Base-by-base conservation (phyloP, 1,284 basidiomycete genomes). In the Neolentinus lepideus region DNA sequence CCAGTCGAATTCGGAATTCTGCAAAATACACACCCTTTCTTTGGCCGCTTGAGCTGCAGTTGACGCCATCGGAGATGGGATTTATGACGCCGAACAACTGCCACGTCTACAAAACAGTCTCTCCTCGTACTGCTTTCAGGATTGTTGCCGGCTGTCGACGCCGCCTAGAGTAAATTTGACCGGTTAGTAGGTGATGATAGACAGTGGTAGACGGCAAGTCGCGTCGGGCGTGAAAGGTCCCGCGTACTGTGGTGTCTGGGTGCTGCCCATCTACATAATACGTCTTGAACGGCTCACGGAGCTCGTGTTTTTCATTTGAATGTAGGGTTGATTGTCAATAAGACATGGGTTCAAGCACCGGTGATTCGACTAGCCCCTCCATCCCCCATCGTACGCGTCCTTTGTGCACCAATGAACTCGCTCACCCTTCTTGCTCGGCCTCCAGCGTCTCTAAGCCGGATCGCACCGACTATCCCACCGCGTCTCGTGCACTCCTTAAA, bases 401-500 rank as follows among this genome's bases (percentile, higher is more conserved):
- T 51, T 59, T 52, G 47, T 19, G 1, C 24, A 43, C 36, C 25
- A 14, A 52, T 51, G 52, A 19, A 35, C 22, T 45, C 11, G 21
- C 38, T 27, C 24, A 26, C 11, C 4, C 36, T 63, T 65, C 62
- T 36, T 24, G 55, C 53, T 35, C 47, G 16, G 27, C 61, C 59
- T 58, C 45, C 67, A 83, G 84, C 81, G 1, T 85, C 84, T 51
- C 74, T 86, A 48, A 81, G 80, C 64, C 81, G 79, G 54, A 68
- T 26, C 12, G 79, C 47, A 69, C 79, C 22, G 14, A 46, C 46
- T 66, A 67, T 27, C 57, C 68, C 57, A 59, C 84, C 83, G 1
- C 64, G 67, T n/a, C 72, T 88, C 1, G 66, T 81, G 6, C 89
- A 92, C 66, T 83, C 85, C 3, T 75, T 92, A n/a, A 77, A 82